Evolutionary conservation across 2,329 filamentous ascomycete genomes (phyloP), one percentile per base, ranked within the genome.

Genomic region (Penicillium rolfsii): DNA sequence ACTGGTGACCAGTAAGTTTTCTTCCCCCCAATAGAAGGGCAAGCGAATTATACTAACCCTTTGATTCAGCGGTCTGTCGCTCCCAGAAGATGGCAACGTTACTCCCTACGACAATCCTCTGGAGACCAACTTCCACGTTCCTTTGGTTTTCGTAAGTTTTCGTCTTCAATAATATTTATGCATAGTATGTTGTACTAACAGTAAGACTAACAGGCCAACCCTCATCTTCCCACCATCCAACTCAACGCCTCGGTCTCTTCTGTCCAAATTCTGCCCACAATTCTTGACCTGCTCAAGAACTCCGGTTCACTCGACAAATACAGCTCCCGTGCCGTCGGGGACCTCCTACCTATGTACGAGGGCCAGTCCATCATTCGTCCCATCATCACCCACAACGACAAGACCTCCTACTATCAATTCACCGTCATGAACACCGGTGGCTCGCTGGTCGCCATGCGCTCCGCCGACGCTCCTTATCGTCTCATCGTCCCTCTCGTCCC

Each of bases 401-500:
- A 73, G 6, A 73, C 76, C 3, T 63, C 70, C 35, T 67, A 71
- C 33, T 77, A 74, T 70, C 73, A 76, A 45, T 71, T 77, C 59
- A 70, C 68, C 12, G 67, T 75, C 26, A 76, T 76, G 63, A 77
- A 76, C 56, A 68, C 74, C 4, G 75, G 75, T 8, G 73, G 74
- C 24, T 70, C 73, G 0, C 67, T 89, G 89, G 76, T 84, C 83
- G 64, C 81, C 83, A 67, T 88, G 91, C 77, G 88, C 87, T n/a
- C 84, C 80, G 65, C 97, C 89, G 92, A 87, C 88, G 69, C 91
- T 92, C 81, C 76, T 43, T 76, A 84, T 96, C 62, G 83, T 84
- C 62, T 93, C 89, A 67, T 71, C 14, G 88, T 97, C 57, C 88
- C 91, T 3, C 88, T 94, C 69, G 85, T 91, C 71, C 90, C 96